Evolutionary conservation across 495 filamentous ascomycete species (phyloP), one percentile per base, ranked within the genome.

Genomic region (Tuber borchii): DNA sequence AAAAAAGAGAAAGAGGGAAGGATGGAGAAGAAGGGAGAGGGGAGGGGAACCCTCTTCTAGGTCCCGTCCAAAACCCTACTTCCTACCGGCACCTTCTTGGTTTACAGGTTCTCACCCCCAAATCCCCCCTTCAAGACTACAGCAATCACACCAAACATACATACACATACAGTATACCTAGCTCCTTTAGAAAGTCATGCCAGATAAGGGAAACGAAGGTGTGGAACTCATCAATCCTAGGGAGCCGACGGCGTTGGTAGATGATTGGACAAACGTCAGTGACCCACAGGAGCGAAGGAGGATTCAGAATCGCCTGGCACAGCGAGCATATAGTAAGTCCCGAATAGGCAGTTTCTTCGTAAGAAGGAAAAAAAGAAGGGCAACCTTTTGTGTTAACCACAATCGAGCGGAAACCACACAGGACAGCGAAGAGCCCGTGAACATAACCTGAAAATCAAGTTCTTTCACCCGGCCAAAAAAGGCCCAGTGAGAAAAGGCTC

Each of bases 261-360:
- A 78, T 73, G 70, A 78, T 16, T 78, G 76, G 72, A 37, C 75
- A 68, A 70, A 71, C 31, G 56, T 76, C 20, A 77, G 71, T 44
- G 75, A 75, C 31, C 44, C 70, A 16, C 73, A 69, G 69, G 77
- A 82, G 69, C 61, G 81, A 68, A 80, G 78, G 73, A 82, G 71
- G 51, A 77, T 82, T 71, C 81, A 82, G 46, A 82, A 82, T 69
- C 75, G 81, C 8, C 26, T 82, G 39, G 81, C 81, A 0, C n/a
- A n/a, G n/a, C n/a, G n/a, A n/a, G n/a, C n/a, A n/a, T n/a, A n/a
- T n/a, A n/a, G n/a, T n/a, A n/a, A n/a, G n/a, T n/a, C n/a, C n/a
- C n/a, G n/a, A n/a, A n/a, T n/a, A n/a, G n/a, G n/a, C n/a, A n/a
- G n/a, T n/a, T n/a, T n/a, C n/a, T n/a, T n/a, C n/a, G n/a, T n/a